Evolutionary conservation across 179 eudicot genomes (phyloP).

Genomic region (Nepenthes alata): DNA sequence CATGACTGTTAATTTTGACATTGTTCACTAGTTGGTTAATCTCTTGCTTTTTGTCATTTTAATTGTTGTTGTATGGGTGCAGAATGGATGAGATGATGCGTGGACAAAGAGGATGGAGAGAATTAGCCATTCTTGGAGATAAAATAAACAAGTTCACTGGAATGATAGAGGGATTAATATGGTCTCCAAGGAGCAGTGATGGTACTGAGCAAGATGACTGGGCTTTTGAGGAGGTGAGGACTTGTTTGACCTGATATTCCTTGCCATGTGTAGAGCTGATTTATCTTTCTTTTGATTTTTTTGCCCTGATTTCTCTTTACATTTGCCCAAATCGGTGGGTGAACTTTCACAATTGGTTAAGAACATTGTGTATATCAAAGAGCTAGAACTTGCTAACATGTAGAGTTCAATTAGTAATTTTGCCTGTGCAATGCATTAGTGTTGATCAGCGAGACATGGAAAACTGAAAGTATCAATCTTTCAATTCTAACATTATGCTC

Average conservation of each 20-base stretch:
- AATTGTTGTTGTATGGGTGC: conserved; percentile 11
- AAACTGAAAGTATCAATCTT: too few relatives aligned
- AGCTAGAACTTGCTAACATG: too few relatives aligned
- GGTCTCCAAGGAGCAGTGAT: conserved; percentile 84
- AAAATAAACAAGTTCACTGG: conserved; percentile 87
- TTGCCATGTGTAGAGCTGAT: not conserved
- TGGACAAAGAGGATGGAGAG: conserved; percentile 99
- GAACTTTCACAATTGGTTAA: too few relatives aligned
- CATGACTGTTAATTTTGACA: too few relatives aligned
- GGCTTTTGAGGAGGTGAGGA: conserved; percentile 84
- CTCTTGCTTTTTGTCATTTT: conserved; percentile 2
- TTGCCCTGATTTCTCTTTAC: not conserved
- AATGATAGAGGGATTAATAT: conserved; percentile 90
- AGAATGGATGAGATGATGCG: conserved; percentile 99
- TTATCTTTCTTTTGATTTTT: not conserved
- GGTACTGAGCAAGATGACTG: conserved; percentile 56
- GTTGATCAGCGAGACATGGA: too few relatives aligned
- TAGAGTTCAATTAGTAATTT: too few relatives aligned
- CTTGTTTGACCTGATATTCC: not conserved
- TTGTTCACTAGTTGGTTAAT: too few relatives aligned
- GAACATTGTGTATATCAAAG: too few relatives aligned
- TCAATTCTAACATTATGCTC: too few relatives aligned
- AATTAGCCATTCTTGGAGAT: conserved; percentile 79
- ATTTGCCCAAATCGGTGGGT: not conserved
- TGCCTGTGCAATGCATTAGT: too few relatives aligned